Evolutionary conservation across 75 land plant genomes (phyloP), one percentile per base, ranked within the genome.

Genomic region (Picea glauca): DNA sequence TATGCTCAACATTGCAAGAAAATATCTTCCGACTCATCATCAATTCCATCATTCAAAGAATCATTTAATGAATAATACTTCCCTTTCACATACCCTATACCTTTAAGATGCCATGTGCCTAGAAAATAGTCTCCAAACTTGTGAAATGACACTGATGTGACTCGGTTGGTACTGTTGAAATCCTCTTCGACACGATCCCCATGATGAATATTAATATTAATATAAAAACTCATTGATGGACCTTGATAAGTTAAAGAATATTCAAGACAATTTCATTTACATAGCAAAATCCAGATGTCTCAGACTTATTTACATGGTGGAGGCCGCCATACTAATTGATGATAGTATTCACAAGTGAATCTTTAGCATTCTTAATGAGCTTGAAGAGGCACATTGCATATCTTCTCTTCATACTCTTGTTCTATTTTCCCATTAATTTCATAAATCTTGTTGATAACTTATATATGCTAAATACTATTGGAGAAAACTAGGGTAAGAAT

Each of bases 121-220:
- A 88, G 90, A 72, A 88, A 88, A 76, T 79, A 88, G 35, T 88
- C 90, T 14, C 90, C 90, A 81, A 73, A 88, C 61, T 88, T 88
- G 66, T 88, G 90, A 79, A 88, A 88, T 13, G 88, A 86, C 23
- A 84, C 88, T 0, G 91, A 86, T 86, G 86, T 86, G 57, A 89
- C 88, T 50, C 91, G 76, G 66, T 89, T 86, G 0, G 91, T 90
- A 38, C 87, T 87, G 80, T 74, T 87, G 60, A 90, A 90, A 2
- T 90, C 91, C 68, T 90, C 91, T 73, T 90, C 91, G 8, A 90
- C 90, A 64, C 90, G 90, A 74, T 90, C 91, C 56, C 91, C 91
- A 79, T 90, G 91, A 77, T 90, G 91, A 21, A 87, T 79, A 73
- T 90, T 90, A 74, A 90, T 90, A 83, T 90, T 90, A 33, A 85